Percentiles rank a stretch among this genome's conserved stretches.
Conservation (phyloP, 1,284 basidiomycete species). For the Cutaneotrichosporon mucoides region DNA sequence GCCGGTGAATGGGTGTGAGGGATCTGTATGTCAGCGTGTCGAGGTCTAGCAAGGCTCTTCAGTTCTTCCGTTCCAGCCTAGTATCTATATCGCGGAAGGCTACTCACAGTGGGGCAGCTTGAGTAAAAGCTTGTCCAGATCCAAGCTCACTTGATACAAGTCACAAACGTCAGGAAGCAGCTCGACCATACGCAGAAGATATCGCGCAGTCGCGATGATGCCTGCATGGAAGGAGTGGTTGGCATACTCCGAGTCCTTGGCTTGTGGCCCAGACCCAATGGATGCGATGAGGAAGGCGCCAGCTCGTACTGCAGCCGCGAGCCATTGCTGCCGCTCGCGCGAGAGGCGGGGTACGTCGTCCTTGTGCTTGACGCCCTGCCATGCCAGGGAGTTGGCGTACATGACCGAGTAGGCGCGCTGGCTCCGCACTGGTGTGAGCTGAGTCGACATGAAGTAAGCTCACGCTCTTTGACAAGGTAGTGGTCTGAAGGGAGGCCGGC, state of each 20-base stretch:
- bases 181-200: constrained; percentile 18
- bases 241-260: constrained; percentile 9
- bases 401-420: constrained; percentile 8
- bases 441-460: background rate
- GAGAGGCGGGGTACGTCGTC: constrained; percentile 7
- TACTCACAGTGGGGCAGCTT: constrained; percentile 10
- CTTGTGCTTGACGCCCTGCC: constrained; percentile 3
- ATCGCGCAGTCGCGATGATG: constrained; percentile 15
- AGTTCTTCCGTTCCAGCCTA: no score
- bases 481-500: constrained; percentile 9
- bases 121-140: constrained; percentile 16
- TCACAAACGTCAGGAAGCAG: constrained; percentile 17
- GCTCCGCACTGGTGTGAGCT: constrained; percentile 2
- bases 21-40: constrained; percentile 1
- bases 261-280: constrained; percentile 4
- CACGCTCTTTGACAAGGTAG: constrained; percentile 17
- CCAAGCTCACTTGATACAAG: constrained; percentile 12
- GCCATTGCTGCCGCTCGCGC: constrained; percentile 8
- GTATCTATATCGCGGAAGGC: background rate
- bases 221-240: constrained; percentile 17
- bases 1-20: constrained; percentile 5
- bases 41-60: no score
- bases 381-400: constrained; percentile 7
- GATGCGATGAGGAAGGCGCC: constrained; percentile 11
- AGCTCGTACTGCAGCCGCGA: constrained; percentile 7